These are phyloP conservation scores for Alternaria tenuissima DNA, from an alignment of 2,329 filamentous ascomycete species.

Conservation along the genomic window DNA sequence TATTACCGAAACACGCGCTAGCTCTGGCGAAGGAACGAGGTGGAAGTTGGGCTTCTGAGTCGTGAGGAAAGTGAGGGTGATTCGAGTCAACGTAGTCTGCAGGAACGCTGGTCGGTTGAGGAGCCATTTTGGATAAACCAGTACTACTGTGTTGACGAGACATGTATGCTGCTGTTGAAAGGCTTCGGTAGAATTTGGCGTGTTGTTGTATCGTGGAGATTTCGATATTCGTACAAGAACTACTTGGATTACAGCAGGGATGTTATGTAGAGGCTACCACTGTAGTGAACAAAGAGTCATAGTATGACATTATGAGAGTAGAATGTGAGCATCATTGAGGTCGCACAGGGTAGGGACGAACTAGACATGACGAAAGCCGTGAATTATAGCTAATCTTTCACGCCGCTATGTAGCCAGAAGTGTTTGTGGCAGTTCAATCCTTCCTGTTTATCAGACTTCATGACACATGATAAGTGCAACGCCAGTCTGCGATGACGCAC, in stretches of 20 bases:
- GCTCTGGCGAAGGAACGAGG: not conserved
- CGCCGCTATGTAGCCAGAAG: too few species aligned
- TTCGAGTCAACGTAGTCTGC: conserved; percentile 10
- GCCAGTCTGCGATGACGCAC: too few species aligned
- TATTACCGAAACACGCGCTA: not conserved
- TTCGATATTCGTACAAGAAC: not conserved
- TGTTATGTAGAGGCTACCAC: not conserved
- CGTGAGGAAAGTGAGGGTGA: conserved; percentile 8
- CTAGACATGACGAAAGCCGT: not conserved
- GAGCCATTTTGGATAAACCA: not conserved
- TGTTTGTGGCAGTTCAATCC: accelerated
- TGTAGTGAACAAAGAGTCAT: not conserved
- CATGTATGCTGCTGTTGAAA: not conserved
- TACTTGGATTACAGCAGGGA: not conserved
- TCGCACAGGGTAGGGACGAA: not conserved
- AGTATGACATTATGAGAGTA: not conserved
- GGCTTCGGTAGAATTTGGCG: not conserved
- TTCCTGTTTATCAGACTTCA: too few species aligned
- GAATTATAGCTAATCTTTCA: not conserved
- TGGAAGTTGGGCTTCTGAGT: not conserved
- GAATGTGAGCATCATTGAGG: not conserved
- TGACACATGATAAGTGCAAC: accelerated
- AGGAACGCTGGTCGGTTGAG: conserved; percentile 4
- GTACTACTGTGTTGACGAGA: not conserved
- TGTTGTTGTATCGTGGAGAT: not conserved